A percentile compares a stretch with the other conserved stretches of the same genome.
Evolutionary conservation across 1,284 basidiomycete genomes (phyloP).

Genomic region (Psilocybe mexicana): DNA sequence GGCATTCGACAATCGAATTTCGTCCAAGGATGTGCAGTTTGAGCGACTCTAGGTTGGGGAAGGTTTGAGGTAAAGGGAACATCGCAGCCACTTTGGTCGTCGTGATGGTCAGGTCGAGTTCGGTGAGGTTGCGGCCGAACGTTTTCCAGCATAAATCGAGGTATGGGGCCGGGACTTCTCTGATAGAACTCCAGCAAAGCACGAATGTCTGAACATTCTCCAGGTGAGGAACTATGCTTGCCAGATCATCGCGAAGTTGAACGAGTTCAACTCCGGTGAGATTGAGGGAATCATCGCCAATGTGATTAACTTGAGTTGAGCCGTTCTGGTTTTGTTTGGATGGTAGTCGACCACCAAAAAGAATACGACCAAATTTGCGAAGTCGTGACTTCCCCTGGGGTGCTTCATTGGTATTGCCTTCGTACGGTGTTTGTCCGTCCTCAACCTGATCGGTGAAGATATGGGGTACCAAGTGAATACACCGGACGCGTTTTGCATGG

Average conservation of each 20-base stretch:
- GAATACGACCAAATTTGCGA: not conserved
- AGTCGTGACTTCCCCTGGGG: not conserved
- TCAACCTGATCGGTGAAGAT: not conserved
- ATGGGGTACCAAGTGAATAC: not conserved
- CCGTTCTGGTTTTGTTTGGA: not conserved
- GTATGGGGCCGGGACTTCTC: not conserved
- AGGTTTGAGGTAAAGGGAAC: slow-evolving; percentile 2
- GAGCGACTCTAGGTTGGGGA: slow-evolving; percentile 5
- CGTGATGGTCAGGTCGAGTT: slow-evolving; percentile 10
- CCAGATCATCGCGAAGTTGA: not conserved
- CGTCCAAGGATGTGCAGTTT: not conserved
- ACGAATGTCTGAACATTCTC: slow-evolving; percentile 3
- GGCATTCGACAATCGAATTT: not conserved
- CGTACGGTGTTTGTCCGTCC: not conserved
- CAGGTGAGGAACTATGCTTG: slow-evolving; percentile 1
- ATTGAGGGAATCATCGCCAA: not conserved
- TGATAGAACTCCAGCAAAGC: slow-evolving; percentile 1
- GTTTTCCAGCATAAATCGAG: slow-evolving; percentile 8
- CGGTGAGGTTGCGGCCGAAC: slow-evolving; percentile 5
- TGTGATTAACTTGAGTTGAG: not conserved
- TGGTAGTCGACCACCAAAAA: not conserved
- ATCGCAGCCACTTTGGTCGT: not conserved
- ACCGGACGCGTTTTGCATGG: not conserved
- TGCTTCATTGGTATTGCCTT: not conserved
- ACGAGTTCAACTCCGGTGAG: not conserved